Base-by-base conservation (phyloP, 139 green algal genomes). In the Chlamydomonas incerta region DNA sequence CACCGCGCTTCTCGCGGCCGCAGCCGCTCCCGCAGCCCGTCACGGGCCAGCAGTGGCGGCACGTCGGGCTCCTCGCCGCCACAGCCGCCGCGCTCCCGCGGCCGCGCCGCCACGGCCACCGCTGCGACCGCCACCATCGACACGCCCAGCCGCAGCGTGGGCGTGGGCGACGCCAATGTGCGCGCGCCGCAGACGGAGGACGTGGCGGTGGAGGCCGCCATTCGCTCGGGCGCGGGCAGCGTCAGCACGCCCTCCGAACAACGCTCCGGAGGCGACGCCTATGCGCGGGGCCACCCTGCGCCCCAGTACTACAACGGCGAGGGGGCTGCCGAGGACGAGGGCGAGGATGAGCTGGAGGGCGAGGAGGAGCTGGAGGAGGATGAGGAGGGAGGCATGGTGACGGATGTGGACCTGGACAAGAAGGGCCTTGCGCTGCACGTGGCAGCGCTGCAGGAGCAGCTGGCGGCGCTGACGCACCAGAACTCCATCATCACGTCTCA, bases 401-500 rank as follows among this genome's bases (percentile, higher is more conserved):
- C 24, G 11, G 62, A 21, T 28, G 11, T 11, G 5, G 79, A 10
- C 18, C 13, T 85, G 20, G 79, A 75, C 79, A 75, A 47, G 9
- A 20, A n/a, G 31, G 63, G 41, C 9, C 77, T 84, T 4, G 50
- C 37, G 41, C 17, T 55, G 17, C 77, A 85, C 21, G 80, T 86
- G 65, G 52, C 68, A 4, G 55, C 50, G 50, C 55, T 86, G 68
- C 68, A 86, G 52, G 35, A 86, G 34, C 80, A 86, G 80, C 80
- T 86, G 34, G 80, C 80, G 26, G 80, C 80, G 28, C 67, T 86
- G 34, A 86, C 55, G 68, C 35, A 86, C 55, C 80, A 86, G 80
- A 86, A 79, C 68, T 71, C 67, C 15, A 21, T 86, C 28, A 77
- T 86, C 29, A 86, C 80, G 6, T 62, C 52, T 0, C 68, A 86